These are phyloP conservation scores for Beta macrorhiza DNA, from an alignment of 179 eudicot species.

Conservation along the genomic window DNA sequence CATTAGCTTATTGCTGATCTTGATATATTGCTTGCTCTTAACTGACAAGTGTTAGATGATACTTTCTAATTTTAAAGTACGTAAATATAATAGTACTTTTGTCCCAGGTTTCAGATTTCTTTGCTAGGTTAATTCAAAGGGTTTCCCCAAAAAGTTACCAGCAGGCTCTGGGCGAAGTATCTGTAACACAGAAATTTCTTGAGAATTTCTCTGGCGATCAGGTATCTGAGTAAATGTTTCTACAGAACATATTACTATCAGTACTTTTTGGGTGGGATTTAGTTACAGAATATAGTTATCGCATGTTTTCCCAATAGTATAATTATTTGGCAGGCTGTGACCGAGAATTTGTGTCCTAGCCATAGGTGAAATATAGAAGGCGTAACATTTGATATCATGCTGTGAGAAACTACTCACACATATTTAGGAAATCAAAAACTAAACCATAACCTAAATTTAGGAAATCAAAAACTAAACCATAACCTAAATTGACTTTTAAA, in stretches of 20 bases:
- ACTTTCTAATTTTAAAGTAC: not conserved
- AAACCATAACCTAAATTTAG: not conserved
- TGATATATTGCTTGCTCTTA: not conserved
- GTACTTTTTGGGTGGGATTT: not conserved
- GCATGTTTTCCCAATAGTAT: constrained; percentile 6
- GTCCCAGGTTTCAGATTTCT: constrained; percentile 74
- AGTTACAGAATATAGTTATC: not conserved
- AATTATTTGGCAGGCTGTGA: not conserved
- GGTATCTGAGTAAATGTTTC: constrained; percentile 42
- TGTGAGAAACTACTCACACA: not conserved
- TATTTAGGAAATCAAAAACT: not conserved
- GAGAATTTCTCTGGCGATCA: constrained; percentile 96
- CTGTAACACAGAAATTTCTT: constrained; percentile 81
- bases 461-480: not conserved
- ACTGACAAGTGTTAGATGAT: not conserved
- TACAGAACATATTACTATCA: not conserved
- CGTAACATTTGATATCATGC: not conserved
- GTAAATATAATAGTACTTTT: not conserved
- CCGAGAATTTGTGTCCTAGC: not conserved
- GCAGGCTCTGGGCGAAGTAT: constrained; percentile 87
- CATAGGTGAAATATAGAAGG: not conserved
- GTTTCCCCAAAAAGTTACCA: constrained; percentile 94
- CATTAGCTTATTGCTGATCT: constrained; percentile 12
- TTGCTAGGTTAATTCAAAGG: constrained; percentile 86
- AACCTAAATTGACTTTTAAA: too few species aligned